Evolutionary conservation across 2,329 filamentous ascomycete genomes (phyloP).

Genomic region (Didymella segeticola): DNA sequence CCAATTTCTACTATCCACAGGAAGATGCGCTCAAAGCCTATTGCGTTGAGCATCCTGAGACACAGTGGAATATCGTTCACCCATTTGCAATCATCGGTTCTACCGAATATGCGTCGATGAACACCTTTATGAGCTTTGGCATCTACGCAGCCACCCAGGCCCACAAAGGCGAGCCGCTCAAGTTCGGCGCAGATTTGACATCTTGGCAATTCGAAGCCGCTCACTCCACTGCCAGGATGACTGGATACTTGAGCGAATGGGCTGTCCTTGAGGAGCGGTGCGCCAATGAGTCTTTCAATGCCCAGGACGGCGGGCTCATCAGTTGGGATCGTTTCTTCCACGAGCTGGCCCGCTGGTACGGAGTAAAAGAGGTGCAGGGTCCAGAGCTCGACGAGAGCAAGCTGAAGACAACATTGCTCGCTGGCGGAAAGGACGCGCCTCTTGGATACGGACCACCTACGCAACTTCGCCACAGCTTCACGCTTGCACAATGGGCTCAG

Average conservation of each 20-base stretch:
- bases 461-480: not conserved
- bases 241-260: constrained; percentile 24
- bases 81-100: constrained; percentile 15
- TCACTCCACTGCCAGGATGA: constrained; percentile 20
- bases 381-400: not conserved
- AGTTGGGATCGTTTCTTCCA: constrained; percentile 18
- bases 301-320: constrained; percentile 7
- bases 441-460: constrained; percentile 16
- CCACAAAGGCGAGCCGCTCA: constrained; percentile 15
- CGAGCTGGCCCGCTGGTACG: constrained; percentile 22
- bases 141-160: constrained; percentile 20
- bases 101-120: constrained; percentile 18
- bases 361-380: not conserved
- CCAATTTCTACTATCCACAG: constrained; percentile 25
- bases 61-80: constrained; percentile 18
- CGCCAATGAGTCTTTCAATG: constrained; percentile 16
- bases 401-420: not conserved
- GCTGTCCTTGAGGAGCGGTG: constrained; percentile 16
- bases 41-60: constrained; percentile 12
- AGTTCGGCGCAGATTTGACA: constrained; percentile 4
- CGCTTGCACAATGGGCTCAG: constrained; percentile 5
- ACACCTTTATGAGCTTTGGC: constrained; percentile 12
- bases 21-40: constrained; percentile 16
- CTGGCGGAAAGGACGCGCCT: constrained; percentile 13
- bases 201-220: constrained; percentile 16